These are phyloP conservation scores for Metarhizium robertsii DNA, from an alignment of 2,329 filamentous ascomycete genomes.

Conservation along the genomic window DNA sequence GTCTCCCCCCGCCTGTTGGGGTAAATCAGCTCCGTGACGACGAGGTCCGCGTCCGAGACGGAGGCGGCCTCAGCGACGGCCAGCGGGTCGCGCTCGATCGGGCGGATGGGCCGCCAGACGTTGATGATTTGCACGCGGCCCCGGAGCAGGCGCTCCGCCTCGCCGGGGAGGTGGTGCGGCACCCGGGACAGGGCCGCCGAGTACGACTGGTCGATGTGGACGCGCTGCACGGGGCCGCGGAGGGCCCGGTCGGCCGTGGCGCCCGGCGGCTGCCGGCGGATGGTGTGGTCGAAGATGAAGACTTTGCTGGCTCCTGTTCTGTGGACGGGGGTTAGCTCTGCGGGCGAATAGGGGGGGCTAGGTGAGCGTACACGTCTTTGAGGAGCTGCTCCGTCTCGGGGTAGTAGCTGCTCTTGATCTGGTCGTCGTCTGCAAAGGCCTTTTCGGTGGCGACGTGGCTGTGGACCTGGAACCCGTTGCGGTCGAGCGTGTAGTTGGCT, in stretches of 20 bases:
- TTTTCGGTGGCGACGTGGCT: conserved; percentile 22
- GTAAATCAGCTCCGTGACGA: conserved; percentile 40
- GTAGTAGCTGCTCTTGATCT: conserved; percentile 58
- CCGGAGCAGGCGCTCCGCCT: conserved; percentile 31
- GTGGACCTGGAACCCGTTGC: conserved; percentile 27
- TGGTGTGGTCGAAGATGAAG: conserved; percentile 55
- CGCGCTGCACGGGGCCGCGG: conserved; percentile 29
- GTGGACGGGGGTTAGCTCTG: not conserved
- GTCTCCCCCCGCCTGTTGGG: conserved; percentile 41
- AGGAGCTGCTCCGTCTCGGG: conserved; percentile 60
- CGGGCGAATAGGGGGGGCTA: too few species aligned
- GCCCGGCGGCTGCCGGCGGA: conserved; percentile 26
- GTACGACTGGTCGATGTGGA: conserved; percentile 52
- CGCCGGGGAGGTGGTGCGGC: conserved; percentile 28
- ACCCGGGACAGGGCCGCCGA: conserved; percentile 33
- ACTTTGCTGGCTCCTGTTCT: conserved; percentile 47
- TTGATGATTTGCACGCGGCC: conserved; percentile 44
- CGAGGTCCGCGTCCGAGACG: conserved; percentile 40
- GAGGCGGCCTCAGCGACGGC: conserved; percentile 41
- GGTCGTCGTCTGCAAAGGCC: conserved; percentile 42
- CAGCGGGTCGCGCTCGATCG: conserved; percentile 43
- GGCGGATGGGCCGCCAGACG: conserved; percentile 41
- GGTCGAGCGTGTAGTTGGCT: conserved; percentile 26
- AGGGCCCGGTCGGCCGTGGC: conserved; percentile 38
- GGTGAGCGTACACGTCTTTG: conserved; percentile 39